Base-by-base conservation (phyloP, 1,284 basidiomycete genomes). In the Tilletia setariae region DNA sequence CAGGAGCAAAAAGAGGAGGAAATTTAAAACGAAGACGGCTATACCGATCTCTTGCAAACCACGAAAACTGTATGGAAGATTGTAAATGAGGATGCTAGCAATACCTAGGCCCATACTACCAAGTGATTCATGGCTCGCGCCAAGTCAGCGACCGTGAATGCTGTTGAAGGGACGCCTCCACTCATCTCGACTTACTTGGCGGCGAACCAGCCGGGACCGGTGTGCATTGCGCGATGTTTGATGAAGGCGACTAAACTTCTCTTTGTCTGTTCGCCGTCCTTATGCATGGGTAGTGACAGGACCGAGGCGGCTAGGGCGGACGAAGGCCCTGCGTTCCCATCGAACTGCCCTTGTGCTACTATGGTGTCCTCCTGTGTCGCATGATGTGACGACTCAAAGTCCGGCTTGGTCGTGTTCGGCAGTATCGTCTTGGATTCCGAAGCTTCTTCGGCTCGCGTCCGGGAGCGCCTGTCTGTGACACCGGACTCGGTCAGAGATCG, bases 1-100 rank as follows among this genome's bases (percentile, higher is more conserved):
- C 76, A 91, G 88, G 25, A 87, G 63, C n/a, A 86, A 67, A 76
- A 91, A 91, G 13, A 91, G 82, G 8, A 84, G 71, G 23, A 91
- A 79, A 77, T 91, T 90, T 67, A 91, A 83, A 72, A 88, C 86
- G 79, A 91, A 90, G 75, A 91, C 85, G 43, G 86, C 83, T 21
- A 79, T 75, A 16, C 82, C 82, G 65, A 85, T 76, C 44, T 73
- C 73, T 43, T 79, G 69, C 1, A 86, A 77, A 69, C 85, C 84
- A 2, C 62, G 59, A 43, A 84, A 84, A 19, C 80, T 78, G 71
- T 85, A 86, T 0, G 85, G 85, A 25, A 85, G 75, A 69, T 83
- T 81, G 71, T 85, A 79, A 1, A 86, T 78, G 2, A 86, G 72
- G 49, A 85, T 84, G 0, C 83, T 82, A 1, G 81, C 73, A 71